Conservation (phyloP, 352 stramenopile species). For the Pythium sukuiense region DNA sequence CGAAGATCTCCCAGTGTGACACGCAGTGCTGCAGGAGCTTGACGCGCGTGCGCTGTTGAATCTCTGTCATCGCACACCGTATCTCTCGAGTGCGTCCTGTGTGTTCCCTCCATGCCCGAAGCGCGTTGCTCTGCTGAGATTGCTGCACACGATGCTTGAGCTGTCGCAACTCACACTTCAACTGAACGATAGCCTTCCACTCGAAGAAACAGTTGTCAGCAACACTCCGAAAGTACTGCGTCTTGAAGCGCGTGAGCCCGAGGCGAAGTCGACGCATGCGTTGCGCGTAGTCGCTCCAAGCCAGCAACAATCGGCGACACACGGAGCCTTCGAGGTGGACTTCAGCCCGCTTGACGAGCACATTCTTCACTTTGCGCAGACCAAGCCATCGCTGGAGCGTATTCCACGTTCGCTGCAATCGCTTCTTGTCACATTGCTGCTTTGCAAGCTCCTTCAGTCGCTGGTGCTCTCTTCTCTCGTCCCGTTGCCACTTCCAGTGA, state of each 20-base stretch:
- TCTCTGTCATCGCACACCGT: not conserved
- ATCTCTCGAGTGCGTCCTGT: not conserved
- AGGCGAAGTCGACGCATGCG: slow-evolving; percentile 14
- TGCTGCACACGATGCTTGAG: slow-evolving; percentile 3
- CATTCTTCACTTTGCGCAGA: not conserved
- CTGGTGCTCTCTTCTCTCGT: not conserved
- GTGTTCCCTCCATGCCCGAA: not conserved
- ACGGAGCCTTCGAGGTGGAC: not conserved
- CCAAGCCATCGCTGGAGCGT: not conserved
- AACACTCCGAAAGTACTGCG: slow-evolving; percentile 30
- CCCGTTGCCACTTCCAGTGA: too few species aligned
- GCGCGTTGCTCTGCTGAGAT: not conserved
- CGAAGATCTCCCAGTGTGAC: not conserved
- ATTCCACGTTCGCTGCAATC: not conserved
- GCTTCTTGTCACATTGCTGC: not conserved
- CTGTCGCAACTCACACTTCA: slow-evolving; percentile 16
- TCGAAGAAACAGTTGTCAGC: slow-evolving; percentile 30
- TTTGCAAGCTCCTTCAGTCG: not conserved
- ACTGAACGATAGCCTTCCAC: slow-evolving; percentile 19
- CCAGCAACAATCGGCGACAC: not conserved
- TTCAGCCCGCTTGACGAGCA: not conserved
- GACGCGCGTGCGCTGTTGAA: not conserved
- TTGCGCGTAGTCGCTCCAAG: slow-evolving; percentile 1
- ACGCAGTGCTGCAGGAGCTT: not conserved
- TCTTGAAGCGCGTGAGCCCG: slow-evolving; percentile 25